Base-by-base conservation (phyloP, 177 flowering plant species). In the Vitis hybrid region DNA sequence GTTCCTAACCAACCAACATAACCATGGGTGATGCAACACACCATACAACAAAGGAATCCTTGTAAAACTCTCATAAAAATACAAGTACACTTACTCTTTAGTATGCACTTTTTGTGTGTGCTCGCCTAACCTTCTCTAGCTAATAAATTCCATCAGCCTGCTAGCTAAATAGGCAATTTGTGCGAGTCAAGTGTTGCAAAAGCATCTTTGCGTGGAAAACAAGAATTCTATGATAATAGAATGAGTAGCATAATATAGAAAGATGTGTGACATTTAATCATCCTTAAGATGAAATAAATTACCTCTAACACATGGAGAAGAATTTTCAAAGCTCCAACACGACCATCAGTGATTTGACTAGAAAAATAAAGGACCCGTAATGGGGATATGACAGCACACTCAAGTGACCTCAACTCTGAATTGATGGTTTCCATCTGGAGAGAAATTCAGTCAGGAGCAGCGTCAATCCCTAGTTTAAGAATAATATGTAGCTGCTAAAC, bases 281-380 rank as follows among this genome's bases (percentile, higher is more conserved):
- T 52, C 69, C 15, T 27, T 63, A 48, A 13, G 2, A 24, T 40
- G 27, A 49, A 57, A n/a, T 18, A 65, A 51, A 46, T 73, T 85
- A 93, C 99, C 97, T 93, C 99, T 63, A 96, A 77, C 76, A 91
- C 91, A 88, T 96, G 98, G 72, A 93, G 87, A 82, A 96, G 90
- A 82, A 93, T 93, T 78, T 89, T 96, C 73, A 93, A 82, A 61
- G 99, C 84, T 69, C 94, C 95, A 70, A 83, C 82, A 55, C 88
- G 94, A 40, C 89, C 86, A 82, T 96, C 99, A 76, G 71, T 68
- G 70, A 72, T 86, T 82, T 84, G 85, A 19, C 86, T 73, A 64
- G 92, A 83, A 55, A 79, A 80, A 73, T 88, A 96, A 9, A 96
- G 91, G 49, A 78, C 83, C 62, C 80, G 80, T 62, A 96, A 74